Conservation (phyloP, 495 filamentous ascomycete species). For the Cladorrhinum samala region DNA sequence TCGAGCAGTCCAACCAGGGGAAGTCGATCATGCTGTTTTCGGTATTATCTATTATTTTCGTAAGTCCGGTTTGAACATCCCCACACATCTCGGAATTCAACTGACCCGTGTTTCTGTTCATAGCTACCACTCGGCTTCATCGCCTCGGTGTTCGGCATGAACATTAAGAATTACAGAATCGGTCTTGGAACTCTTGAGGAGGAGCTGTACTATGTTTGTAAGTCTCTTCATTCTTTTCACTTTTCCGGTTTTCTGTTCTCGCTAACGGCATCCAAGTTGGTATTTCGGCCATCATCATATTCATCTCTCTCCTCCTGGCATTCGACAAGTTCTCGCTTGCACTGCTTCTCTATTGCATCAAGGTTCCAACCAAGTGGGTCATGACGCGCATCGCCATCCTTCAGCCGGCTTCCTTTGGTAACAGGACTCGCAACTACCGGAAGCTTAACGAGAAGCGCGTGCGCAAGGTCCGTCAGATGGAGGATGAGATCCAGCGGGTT, state of each 20-base stretch:
- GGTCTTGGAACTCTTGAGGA: slow-evolving; percentile 9
- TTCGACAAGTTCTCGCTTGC: slow-evolving; percentile 17
- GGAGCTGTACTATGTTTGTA: slow-evolving; percentile 12
- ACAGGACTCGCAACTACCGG: slow-evolving; percentile 6
- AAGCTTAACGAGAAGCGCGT: slow-evolving; percentile 13
- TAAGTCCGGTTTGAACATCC: neutral
- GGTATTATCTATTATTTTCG: slow-evolving; percentile 12
- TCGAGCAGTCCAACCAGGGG: slow-evolving; percentile 12
- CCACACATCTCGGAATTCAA: too few species aligned
- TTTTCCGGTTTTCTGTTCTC: neutral
- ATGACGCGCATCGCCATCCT: slow-evolving; percentile 9
- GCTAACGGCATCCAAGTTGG: neutral
- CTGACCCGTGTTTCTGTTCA: too few species aligned
- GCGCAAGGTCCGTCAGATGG: slow-evolving; percentile 7
- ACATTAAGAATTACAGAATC: slow-evolving; percentile 12
- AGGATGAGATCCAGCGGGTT: slow-evolving; percentile 13
- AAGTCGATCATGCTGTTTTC: slow-evolving; percentile 17
- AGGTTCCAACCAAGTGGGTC: slow-evolving; percentile 12
- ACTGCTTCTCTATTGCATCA: slow-evolving; percentile 12
- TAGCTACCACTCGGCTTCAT: slow-evolving; percentile 14
- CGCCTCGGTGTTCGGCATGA: slow-evolving; percentile 14
- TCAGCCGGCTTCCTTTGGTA: slow-evolving; percentile 5
- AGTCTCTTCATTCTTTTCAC: neutral
- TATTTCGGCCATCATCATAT: slow-evolving; percentile 11
- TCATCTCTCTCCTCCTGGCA: slow-evolving; percentile 11